Conservation (phyloP, 1,139 yeast genomes). For the Spathaspora sp. region DNA sequence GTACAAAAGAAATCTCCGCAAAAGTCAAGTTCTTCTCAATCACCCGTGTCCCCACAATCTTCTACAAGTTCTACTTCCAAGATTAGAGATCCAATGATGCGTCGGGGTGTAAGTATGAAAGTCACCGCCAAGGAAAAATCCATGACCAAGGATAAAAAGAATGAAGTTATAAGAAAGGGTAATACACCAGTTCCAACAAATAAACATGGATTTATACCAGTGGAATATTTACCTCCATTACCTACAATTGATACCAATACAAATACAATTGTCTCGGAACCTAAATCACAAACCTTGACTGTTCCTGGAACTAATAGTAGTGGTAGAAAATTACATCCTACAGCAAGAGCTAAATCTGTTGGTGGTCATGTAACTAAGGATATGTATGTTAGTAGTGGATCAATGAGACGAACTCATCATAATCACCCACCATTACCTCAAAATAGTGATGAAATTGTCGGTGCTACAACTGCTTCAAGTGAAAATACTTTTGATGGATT, state of each 20-base stretch:
- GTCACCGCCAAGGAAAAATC: conserved; percentile 57
- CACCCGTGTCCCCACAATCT: neutral
- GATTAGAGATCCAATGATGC: conserved; percentile 46
- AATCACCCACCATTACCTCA: conserved; percentile 55
- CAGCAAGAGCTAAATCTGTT: conserved; percentile 86
- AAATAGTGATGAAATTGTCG: conserved; percentile 42
- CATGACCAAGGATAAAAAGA: conserved; percentile 7
- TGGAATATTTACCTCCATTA: conserved; percentile 50
- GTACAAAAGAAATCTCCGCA: neutral
- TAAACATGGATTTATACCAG: conserved; percentile 46
- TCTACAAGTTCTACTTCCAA: neutral
- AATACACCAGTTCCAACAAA: conserved; percentile 9
- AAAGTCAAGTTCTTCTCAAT: neutral
- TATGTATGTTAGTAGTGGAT: conserved; percentile 31
- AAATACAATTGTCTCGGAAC: conserved; percentile 21
- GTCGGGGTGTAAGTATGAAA: conserved; percentile 63
- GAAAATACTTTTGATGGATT: conserved; percentile 48
- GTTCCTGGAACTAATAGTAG: conserved; percentile 9
- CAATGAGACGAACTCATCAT: conserved; percentile 21
- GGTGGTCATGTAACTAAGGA: conserved; percentile 75
- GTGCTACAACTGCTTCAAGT: conserved; percentile 7
- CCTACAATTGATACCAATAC: conserved; percentile 40
- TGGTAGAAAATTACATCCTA: conserved; percentile 56
- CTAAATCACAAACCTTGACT: conserved; percentile 8
- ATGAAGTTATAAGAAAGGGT: neutral